Evolutionary conservation across 148 eudicot species (phyloP).

Genomic region (Camellia lanceoleosa): DNA sequence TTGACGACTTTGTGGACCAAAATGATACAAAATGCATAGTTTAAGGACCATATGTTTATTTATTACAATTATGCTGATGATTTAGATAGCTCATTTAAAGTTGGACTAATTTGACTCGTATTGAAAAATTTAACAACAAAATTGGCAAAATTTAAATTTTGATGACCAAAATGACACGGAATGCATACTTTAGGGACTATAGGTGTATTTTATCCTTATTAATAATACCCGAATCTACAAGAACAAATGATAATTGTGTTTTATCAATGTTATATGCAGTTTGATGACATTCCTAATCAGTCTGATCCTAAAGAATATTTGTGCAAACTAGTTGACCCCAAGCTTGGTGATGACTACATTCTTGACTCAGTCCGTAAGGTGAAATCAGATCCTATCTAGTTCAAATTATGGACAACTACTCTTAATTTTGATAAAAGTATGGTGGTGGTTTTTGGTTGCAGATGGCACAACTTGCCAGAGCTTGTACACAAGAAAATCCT

Average conservation of each 20-base stretch:
- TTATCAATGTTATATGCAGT: slow-evolving; percentile 35
- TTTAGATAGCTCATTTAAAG: no score
- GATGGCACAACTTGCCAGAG: slow-evolving; percentile 74
- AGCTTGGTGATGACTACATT: slow-evolving; percentile 59
- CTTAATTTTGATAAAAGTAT: background rate
- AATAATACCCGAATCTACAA: background rate
- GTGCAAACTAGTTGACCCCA: slow-evolving; percentile 57
- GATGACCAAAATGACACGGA: no score
- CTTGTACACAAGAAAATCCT: slow-evolving; percentile 71
- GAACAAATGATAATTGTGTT: background rate
- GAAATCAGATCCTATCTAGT: background rate
- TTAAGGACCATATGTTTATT: no score
- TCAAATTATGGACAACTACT: background rate
- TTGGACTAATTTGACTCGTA: no score
- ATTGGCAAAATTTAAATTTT: no score
- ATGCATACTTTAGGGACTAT: no score
- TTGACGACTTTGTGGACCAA: no score
- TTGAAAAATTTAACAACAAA: no score
- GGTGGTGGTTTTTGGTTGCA: slow-evolving; percentile 16
- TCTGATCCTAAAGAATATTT: slow-evolving; percentile 50
- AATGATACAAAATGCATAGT: no score
- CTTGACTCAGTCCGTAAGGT: slow-evolving; percentile 72
- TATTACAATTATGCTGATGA: no score
- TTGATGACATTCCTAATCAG: slow-evolving; percentile 48
- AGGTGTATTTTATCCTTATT: no score